phyloP scores from a whole-genome alignment of 108 stramenopile genomes.

The Poteriospumella lacustris region DNA sequence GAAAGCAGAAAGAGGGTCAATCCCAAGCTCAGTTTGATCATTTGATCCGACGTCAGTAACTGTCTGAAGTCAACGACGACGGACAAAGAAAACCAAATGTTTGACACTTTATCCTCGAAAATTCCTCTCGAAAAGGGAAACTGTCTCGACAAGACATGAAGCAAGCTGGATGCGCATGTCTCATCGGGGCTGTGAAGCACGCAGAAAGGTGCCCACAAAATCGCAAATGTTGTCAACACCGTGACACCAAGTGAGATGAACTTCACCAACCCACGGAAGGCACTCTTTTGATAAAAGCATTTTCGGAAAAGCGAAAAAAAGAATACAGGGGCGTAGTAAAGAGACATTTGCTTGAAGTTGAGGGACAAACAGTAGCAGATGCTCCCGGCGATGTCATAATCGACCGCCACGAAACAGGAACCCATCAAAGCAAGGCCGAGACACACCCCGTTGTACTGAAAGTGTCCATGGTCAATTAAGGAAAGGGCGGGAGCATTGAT shows the following conservation, averaged over 20 bases:
- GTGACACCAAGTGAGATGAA: constrained; percentile 63
- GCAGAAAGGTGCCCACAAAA: constrained; percentile 73
- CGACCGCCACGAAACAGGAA: constrained; percentile 25
- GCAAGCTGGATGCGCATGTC: constrained; percentile 25
- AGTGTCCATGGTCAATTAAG: constrained; percentile 90
- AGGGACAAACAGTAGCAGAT: constrained; percentile 72
- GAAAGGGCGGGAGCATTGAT: constrained; percentile 65
- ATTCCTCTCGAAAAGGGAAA: constrained; percentile 86
- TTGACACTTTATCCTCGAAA: constrained; percentile 90
- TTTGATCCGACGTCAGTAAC: constrained; percentile 51
- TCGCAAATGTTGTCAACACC: constrained; percentile 61
- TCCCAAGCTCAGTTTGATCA: constrained; percentile 23
- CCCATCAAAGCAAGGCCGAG: constrained; percentile 69
- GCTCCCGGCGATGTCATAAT: constrained; percentile 58
- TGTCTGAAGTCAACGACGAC: constrained; percentile 57
- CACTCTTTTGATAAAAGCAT: constrained; percentile 38
- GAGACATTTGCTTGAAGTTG: constrained; percentile 93
- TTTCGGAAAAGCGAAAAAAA: constrained; percentile 74
- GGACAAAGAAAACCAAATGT: constrained; percentile 76
- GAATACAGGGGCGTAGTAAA: constrained; percentile 85
- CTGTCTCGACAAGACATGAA: constrained; percentile 63
- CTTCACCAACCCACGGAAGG: not conserved
- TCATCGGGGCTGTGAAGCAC: not conserved
- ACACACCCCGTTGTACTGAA: constrained; percentile 88
- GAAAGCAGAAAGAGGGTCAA: constrained; percentile 23